Evolutionary conservation across 2,329 filamentous ascomycete genomes (phyloP).

Genomic region (Alternaria infectoria): DNA sequence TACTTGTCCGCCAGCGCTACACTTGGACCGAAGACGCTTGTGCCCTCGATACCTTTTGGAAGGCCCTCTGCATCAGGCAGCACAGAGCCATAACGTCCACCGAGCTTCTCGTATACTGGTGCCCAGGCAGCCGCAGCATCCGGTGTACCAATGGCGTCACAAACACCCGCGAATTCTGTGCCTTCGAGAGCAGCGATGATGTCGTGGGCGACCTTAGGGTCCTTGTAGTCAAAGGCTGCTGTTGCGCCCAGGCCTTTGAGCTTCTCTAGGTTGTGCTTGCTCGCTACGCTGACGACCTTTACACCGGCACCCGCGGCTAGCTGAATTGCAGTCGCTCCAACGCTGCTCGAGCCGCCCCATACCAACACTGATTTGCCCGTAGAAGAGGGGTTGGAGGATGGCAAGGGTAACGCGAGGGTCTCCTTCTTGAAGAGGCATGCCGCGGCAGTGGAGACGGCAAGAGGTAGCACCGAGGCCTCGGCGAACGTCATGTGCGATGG

Average conservation of each 20-base stretch:
- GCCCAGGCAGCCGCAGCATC: constrained; percentile 32
- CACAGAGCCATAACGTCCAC: constrained; percentile 37
- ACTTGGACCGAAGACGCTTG: constrained; percentile 27
- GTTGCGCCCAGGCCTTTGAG: constrained; percentile 39
- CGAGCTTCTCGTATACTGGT: constrained; percentile 37
- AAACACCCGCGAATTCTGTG: constrained; percentile 52
- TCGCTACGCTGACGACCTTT: constrained; percentile 50
- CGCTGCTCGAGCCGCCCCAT: constrained; percentile 58
- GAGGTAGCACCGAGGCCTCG: constrained; percentile 51
- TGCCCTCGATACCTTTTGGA: constrained; percentile 36
- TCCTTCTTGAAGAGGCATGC: constrained; percentile 51
- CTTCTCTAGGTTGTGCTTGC: constrained; percentile 39
- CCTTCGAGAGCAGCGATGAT: constrained; percentile 50
- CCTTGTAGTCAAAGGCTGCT: constrained; percentile 44
- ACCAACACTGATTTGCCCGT: constrained; percentile 52
- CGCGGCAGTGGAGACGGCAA: constrained; percentile 54
- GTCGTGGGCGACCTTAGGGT: constrained; percentile 42
- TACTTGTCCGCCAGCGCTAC: constrained; percentile 30
- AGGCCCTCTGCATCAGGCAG: constrained; percentile 25
- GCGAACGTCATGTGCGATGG: constrained; percentile 48
- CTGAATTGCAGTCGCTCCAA: constrained; percentile 55
- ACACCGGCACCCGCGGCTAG: constrained; percentile 51
- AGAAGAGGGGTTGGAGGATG: constrained; percentile 40
- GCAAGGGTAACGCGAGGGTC: constrained; percentile 49
- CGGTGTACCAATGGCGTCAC: constrained; percentile 45